Conservation (phyloP, 1,139 yeast species). For the Taiozyma sp. region DNA sequence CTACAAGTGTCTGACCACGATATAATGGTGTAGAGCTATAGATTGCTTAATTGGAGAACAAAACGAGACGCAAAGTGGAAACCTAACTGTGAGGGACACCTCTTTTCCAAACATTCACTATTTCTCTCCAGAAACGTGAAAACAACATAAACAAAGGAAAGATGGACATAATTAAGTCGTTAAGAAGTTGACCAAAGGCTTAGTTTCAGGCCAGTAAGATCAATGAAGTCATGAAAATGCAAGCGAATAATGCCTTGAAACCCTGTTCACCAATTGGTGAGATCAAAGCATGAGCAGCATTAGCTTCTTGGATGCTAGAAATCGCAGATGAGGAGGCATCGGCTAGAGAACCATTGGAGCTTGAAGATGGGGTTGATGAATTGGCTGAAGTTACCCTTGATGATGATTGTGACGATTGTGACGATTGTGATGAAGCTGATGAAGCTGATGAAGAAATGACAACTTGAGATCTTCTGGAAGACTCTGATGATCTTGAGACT, state of each 20-base stretch:
- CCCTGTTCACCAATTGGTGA: conserved; percentile 5
- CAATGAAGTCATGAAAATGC: conserved; percentile 4
- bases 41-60: not conserved
- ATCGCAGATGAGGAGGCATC: not conserved
- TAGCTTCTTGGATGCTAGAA: conserved; percentile 3
- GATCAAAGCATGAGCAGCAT: conserved; percentile 1
- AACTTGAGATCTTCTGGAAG: not conserved
- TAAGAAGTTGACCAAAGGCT: not conserved
- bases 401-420: not conserved
- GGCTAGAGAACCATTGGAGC: not conserved
- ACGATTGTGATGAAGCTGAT: no score
- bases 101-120: not conserved
- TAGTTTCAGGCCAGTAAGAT: conserved; percentile 1
- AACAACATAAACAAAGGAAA: not conserved
- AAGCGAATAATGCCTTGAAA: conserved; percentile 8
- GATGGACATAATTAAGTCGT: not conserved
- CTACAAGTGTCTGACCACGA: not conserved
- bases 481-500: conserved; percentile 6
- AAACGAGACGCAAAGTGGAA: not conserved
- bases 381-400: not conserved
- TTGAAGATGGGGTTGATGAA: conserved; percentile 1
- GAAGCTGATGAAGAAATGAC: not conserved
- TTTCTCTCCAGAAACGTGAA: not conserved
- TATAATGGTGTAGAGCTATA: not conserved
- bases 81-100: not conserved